Base-by-base conservation (phyloP, 306 rosid genomes). In the Comarum palustre region DNA sequence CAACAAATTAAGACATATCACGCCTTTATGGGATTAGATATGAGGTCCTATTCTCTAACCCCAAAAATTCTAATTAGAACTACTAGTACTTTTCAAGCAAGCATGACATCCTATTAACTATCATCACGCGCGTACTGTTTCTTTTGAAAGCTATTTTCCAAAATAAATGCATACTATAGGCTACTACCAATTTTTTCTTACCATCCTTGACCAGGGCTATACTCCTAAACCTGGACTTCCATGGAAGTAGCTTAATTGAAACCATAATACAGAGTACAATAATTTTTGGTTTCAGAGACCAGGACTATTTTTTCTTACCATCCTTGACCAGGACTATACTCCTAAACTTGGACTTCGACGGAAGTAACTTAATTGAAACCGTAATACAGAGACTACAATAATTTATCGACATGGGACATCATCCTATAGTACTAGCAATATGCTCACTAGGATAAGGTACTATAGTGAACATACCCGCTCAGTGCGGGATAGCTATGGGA, bases 51-150 rank as follows among this genome's bases (percentile, higher is more conserved):
- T 65, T 24, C 71, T 25, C 15, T 36, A 62, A 24, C 22, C 73
- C 60, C 1, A 51, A 51, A 54, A 52, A 52, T 11, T 48, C 41
- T 54, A 58, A 25, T 25, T 25, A 14, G 31, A 43, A 54, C 39
- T 51, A 54, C 39, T 51, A 48, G 63, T 15, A 34, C 36, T 34
- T 12, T 70, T 39, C 58, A 62, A 63, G 54, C 58, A 70, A 47
- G 59, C 76, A 70, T 20, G 51, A 51, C 46, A 32, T 55, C 38
- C 69, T 77, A 77, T 25, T 61, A 59, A 77, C 31, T 51, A 2
- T 34, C 24, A 59, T 59, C 65, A 59, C n/a, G n/a, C n/a, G n/a
- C n/a, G n/a, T n/a, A n/a, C 65, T 29, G 1, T 29, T 29, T 29
- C 65, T 59, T 59, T 39, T 29, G 2, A 14, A 24, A 6, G 20